Evolutionary conservation across 2,329 filamentous ascomycete species (phyloP).

Genomic region (Aspergillus udagawae): DNA sequence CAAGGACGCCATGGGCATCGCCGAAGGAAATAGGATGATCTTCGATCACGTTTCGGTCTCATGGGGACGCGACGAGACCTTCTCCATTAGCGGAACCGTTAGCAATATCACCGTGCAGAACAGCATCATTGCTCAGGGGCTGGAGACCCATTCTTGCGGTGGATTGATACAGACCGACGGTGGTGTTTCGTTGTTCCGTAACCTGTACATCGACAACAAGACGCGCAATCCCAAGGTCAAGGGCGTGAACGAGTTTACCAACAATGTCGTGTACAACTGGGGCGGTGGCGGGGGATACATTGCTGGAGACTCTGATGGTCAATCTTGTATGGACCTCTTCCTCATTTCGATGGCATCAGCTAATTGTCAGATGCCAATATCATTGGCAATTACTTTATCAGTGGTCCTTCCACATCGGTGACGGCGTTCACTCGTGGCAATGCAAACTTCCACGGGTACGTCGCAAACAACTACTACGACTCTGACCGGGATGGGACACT

Average conservation of each 20-base stretch:
- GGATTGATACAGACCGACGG: slow-evolving; percentile 38
- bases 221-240: slow-evolving; percentile 57
- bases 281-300: slow-evolving; percentile 51
- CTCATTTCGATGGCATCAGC: background rate
- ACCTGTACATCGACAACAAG: slow-evolving; percentile 56
- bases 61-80: slow-evolving; percentile 56
- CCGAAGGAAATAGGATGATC: slow-evolving; percentile 52
- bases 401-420: slow-evolving; percentile 48
- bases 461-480: slow-evolving; percentile 52
- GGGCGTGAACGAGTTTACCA: slow-evolving; percentile 52
- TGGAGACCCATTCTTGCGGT: slow-evolving; percentile 52
- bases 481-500: slow-evolving; percentile 47
- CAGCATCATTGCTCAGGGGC: slow-evolving; percentile 52
- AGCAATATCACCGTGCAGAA: slow-evolving; percentile 51
- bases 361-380: slow-evolving; percentile 43
- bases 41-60: slow-evolving; percentile 53
- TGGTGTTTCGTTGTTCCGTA: slow-evolving; percentile 46
- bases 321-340: slow-evolving; percentile 27
- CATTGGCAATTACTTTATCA: slow-evolving; percentile 56
- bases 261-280: slow-evolving; percentile 54
- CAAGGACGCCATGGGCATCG: slow-evolving; percentile 54
- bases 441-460: slow-evolving; percentile 51
- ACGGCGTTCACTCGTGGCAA: slow-evolving; percentile 55
- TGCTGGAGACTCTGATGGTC: slow-evolving; percentile 47
- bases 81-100: slow-evolving; percentile 47